Percentiles rank a stretch among this genome's conserved stretches.
Evolutionary conservation across 257 asterid species (phyloP).

Genomic region (Lycium ferocissimum): DNA sequence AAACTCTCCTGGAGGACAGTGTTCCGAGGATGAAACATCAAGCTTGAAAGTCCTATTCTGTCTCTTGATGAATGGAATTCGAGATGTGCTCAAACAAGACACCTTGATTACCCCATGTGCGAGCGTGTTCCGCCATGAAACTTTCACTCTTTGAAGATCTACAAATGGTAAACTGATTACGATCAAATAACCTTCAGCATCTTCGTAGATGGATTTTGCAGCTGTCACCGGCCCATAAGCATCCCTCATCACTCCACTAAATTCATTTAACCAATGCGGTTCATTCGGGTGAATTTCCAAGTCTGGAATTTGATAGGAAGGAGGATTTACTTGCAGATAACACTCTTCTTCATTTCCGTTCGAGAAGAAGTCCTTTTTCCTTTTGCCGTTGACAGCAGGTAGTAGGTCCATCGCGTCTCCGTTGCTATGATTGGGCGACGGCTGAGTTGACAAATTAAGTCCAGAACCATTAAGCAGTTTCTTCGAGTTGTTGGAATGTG

Average conservation of each 20-base stretch:
- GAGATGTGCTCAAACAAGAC: slow-evolving; percentile 72
- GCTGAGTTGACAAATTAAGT: slow-evolving; percentile 62
- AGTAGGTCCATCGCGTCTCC: slow-evolving; percentile 60
- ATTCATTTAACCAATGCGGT: slow-evolving; percentile 67
- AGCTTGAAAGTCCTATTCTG: slow-evolving; percentile 83
- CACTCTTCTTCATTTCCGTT: slow-evolving; percentile 59
- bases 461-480: slow-evolving; percentile 67
- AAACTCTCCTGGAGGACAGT: slow-evolving; percentile 92
- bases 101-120: slow-evolving; percentile 81
- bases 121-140: slow-evolving; percentile 74
- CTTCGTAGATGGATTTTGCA: slow-evolving; percentile 74
- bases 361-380: slow-evolving; percentile 59
- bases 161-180: slow-evolving; percentile 67
- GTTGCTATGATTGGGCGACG: slow-evolving; percentile 43
- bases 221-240: slow-evolving; percentile 75
- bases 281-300: slow-evolving; percentile 54
- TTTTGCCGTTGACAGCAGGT: slow-evolving; percentile 55
- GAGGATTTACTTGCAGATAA: slow-evolving; percentile 43
- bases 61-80: slow-evolving; percentile 73
- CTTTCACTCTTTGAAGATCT: slow-evolving; percentile 71
- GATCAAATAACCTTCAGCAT: slow-evolving; percentile 71
- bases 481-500: slow-evolving; percentile 53
- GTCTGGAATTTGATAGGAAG: slow-evolving; percentile 47
- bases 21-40: slow-evolving; percentile 68
- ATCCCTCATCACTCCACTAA: slow-evolving; percentile 62